phyloP scores from a whole-genome alignment of 2,329 filamentous ascomycete genomes.

The Grosmannia huntii region DNA sequence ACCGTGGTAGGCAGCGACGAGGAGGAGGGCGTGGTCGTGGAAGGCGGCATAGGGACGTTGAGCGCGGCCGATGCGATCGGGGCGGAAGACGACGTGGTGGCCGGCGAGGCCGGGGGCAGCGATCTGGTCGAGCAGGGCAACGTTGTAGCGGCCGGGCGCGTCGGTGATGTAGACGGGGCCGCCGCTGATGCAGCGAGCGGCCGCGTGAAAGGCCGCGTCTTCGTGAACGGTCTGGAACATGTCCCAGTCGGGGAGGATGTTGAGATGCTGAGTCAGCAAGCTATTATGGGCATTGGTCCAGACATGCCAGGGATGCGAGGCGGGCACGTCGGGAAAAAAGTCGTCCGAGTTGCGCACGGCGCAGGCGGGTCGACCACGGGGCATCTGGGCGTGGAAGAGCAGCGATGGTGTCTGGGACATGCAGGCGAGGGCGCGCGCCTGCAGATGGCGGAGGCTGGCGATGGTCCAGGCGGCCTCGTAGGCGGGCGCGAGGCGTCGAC shows the following conservation, averaged over 20 bases:
- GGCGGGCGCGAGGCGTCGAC: slow-evolving; percentile 56
- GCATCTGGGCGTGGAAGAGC: slow-evolving; percentile 73
- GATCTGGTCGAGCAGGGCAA: slow-evolving; percentile 66
- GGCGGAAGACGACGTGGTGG: slow-evolving; percentile 69
- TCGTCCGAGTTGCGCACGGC: slow-evolving; percentile 79
- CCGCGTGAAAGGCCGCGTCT: slow-evolving; percentile 77
- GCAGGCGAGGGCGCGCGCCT: slow-evolving; percentile 71
- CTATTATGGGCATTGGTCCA: slow-evolving; percentile 89
- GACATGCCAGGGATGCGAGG: slow-evolving; percentile 86
- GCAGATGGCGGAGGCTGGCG: slow-evolving; percentile 65
- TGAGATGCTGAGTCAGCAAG: slow-evolving; percentile 71
- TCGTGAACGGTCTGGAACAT: slow-evolving; percentile 54
- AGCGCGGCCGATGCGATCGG: slow-evolving; percentile 59
- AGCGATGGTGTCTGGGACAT: slow-evolving; percentile 87
- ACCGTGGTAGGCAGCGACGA: slow-evolving; percentile 69
- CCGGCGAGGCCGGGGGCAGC: slow-evolving; percentile 59
- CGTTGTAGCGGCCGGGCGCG: slow-evolving; percentile 66
- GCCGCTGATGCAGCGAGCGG: slow-evolving; percentile 77
- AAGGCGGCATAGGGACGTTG: slow-evolving; percentile 65
- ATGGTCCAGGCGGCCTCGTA: slow-evolving; percentile 84
- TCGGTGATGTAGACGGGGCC: slow-evolving; percentile 95
- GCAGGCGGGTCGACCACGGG: slow-evolving; percentile 59
- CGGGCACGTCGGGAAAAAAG: slow-evolving; percentile 74
- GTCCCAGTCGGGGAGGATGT: slow-evolving; percentile 73
- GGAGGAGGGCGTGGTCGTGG: slow-evolving; percentile 59